Percentiles rank a stretch among this genome's conserved stretches.
Evolutionary conservation across 495 filamentous ascomycete species (phyloP).

Genomic region (Podospora fimiseda): DNA sequence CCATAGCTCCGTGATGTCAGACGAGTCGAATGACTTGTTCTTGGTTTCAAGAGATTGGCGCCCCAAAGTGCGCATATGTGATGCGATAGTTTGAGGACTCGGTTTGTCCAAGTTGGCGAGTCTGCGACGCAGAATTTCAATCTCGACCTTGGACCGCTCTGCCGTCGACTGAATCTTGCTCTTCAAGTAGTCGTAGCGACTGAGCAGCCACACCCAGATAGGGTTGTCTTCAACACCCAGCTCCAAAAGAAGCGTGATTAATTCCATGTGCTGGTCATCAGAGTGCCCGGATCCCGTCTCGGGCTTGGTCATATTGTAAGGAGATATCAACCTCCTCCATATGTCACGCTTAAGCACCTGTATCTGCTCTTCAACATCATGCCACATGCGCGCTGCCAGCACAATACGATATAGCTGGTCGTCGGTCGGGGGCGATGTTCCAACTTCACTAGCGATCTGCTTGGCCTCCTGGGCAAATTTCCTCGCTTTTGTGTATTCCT

Average conservation of each 20-base stretch:
- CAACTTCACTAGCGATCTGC: slow-evolving; percentile 50
- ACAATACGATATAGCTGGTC: slow-evolving; percentile 76
- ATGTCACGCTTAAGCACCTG: slow-evolving; percentile 79
- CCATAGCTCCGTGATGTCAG: slow-evolving; percentile 82
- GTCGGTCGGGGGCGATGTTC: slow-evolving; percentile 51
- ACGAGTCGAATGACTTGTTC: slow-evolving; percentile 56
- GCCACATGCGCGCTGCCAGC: slow-evolving; percentile 89
- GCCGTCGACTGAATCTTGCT: slow-evolving; percentile 70
- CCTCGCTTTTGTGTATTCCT: slow-evolving; percentile 74
- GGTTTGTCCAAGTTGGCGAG: slow-evolving; percentile 69
- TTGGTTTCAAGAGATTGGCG: slow-evolving; percentile 53
- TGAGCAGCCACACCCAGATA: slow-evolving; percentile 90
- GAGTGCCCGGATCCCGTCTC: slow-evolving; percentile 39
- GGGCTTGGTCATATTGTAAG: slow-evolving; percentile 40
- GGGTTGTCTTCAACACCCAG: slow-evolving; percentile 92
- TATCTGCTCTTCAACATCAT: slow-evolving; percentile 78
- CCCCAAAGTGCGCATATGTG: slow-evolving; percentile 64
- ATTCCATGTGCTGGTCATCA: slow-evolving; percentile 78
- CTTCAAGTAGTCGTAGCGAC: slow-evolving; percentile 80
- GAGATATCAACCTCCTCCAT: slow-evolving; percentile 69
- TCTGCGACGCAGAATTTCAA: slow-evolving; percentile 79
- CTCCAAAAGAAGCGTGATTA: slow-evolving; percentile 81
- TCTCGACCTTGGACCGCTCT: slow-evolving; percentile 79
- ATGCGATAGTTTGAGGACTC: slow-evolving; percentile 57
- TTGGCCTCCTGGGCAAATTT: slow-evolving; percentile 68